Conservation (phyloP, 306 rosid species). For the Cicer yamashitae region DNA sequence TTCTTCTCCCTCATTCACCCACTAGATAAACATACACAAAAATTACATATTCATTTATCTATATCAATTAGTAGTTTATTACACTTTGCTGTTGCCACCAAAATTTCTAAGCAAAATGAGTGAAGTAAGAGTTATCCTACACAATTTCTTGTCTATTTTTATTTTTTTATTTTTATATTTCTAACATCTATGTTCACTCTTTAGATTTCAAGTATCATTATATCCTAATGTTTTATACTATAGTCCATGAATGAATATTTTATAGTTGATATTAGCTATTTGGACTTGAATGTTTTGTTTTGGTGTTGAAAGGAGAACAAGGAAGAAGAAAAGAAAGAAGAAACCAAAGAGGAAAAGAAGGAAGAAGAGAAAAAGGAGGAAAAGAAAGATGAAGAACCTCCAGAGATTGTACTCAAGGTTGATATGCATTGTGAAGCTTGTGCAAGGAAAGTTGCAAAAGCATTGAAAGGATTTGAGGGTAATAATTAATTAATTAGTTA, state of each 20-base stretch:
- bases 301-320: slow-evolving; percentile 52
- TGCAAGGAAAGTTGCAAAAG: slow-evolving; percentile 86
- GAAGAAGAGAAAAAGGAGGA: slow-evolving; percentile 55
- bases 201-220: too few species aligned
- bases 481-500: slow-evolving; percentile 4
- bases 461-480: slow-evolving; percentile 95
- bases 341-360: slow-evolving; percentile 52
- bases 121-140: slow-evolving; percentile 65
- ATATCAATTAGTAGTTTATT: slow-evolving; percentile 31
- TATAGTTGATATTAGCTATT: not conserved
- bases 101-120: slow-evolving; percentile 58
- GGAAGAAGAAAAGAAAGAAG: slow-evolving; percentile 51
- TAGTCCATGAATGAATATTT: too few species aligned
- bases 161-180: too few species aligned
- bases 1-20: slow-evolving; percentile 30
- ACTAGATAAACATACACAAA: slow-evolving; percentile 22
- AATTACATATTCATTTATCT: slow-evolving; percentile 1
- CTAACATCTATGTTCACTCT: too few species aligned
- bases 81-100: slow-evolving; percentile 30
- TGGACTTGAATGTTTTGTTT: slow-evolving; percentile 30
- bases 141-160: slow-evolving; percentile 10
- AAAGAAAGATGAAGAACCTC: slow-evolving; percentile 56
- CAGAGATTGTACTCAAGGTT: slow-evolving; percentile 83
- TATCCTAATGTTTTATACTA: too few species aligned
- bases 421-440: slow-evolving; percentile 99